Evolutionary conservation across 2,329 filamentous ascomycete species (phyloP).

Genomic region (Aspergillus puulaauensis): DNA sequence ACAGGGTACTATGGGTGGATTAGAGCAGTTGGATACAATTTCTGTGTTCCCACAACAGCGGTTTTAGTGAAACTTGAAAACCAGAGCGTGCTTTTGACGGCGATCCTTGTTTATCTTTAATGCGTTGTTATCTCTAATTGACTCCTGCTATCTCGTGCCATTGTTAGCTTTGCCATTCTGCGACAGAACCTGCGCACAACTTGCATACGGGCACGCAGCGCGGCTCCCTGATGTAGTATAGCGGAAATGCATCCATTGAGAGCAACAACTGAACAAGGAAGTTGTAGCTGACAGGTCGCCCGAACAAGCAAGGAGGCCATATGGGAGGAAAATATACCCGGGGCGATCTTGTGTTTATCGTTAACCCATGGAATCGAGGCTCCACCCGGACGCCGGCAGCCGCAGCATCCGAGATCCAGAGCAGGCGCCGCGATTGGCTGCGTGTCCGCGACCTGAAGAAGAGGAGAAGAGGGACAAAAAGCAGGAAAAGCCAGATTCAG

Average conservation of each 20-base stretch:
- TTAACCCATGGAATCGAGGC: slow-evolving; percentile 2
- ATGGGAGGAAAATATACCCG: slow-evolving; percentile 12
- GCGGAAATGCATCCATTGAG: background rate
- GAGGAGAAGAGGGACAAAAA: background rate
- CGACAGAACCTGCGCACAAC: slow-evolving; percentile 10
- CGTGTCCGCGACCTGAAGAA: background rate
- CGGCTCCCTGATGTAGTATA: slow-evolving; percentile 18
- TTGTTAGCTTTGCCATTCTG: slow-evolving; percentile 1
- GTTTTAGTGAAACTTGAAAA: slow-evolving; percentile 25
- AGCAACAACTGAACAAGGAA: slow-evolving; percentile 7
- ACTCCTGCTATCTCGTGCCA: background rate
- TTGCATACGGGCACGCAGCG: slow-evolving; percentile 14
- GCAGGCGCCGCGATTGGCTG: background rate
- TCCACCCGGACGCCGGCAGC: slow-evolving; percentile 20
- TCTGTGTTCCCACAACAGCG: slow-evolving; percentile 83
- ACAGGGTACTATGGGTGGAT: slow-evolving; percentile 73
- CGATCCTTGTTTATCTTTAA: background rate
- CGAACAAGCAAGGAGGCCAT: slow-evolving; percentile 9
- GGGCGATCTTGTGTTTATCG: background rate
- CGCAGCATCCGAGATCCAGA: slow-evolving; percentile 21
- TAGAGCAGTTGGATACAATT: slow-evolving; percentile 73
- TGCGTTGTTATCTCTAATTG: background rate
- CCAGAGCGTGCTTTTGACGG: background rate
- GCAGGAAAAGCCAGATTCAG: background rate
- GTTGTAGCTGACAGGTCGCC: slow-evolving; percentile 9